phyloP scores from a whole-genome alignment of 2,329 filamentous ascomycete species.

The Ophiostoma triangulosporum region DNA sequence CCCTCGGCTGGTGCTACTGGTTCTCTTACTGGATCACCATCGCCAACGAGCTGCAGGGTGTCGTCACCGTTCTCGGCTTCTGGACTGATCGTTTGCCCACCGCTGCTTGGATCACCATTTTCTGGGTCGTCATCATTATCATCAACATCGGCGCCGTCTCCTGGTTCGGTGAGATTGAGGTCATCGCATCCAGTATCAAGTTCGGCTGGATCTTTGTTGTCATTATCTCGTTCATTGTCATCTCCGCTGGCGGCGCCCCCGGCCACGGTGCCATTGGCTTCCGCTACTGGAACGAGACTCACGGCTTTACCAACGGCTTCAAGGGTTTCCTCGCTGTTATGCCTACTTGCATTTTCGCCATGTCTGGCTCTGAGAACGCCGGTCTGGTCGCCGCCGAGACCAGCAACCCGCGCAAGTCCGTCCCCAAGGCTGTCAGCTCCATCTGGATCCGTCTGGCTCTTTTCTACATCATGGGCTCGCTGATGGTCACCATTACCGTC shows the following conservation, averaged over 20 bases:
- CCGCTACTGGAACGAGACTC: slow-evolving; percentile 9
- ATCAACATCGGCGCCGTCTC: slow-evolving; percentile 9
- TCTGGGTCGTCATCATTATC: slow-evolving; percentile 9
- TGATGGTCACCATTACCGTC: slow-evolving; percentile 37
- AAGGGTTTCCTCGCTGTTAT: slow-evolving; percentile 46
- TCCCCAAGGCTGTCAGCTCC: slow-evolving; percentile 75
- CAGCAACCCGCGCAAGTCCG: slow-evolving; percentile 52
- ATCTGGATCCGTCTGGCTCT: slow-evolving; percentile 26
- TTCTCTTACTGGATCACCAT: slow-evolving; percentile 31
- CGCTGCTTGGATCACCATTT: slow-evolving; percentile 5
- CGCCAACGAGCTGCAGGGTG: slow-evolving; percentile 6
- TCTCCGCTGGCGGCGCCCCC: slow-evolving; percentile 27
- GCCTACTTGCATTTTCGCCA: slow-evolving; percentile 25
- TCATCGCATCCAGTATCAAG: slow-evolving; percentile 24
- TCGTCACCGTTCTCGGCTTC: slow-evolving; percentile 4
- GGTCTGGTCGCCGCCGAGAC: slow-evolving; percentile 62
- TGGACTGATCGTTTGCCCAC: slow-evolving; percentile 7
- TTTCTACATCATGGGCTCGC: slow-evolving; percentile 39
- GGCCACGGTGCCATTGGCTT: slow-evolving; percentile 8
- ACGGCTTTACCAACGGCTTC: slow-evolving; percentile 27
- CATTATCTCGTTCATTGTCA: slow-evolving; percentile 36
- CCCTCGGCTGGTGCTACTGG: slow-evolving; percentile 38
- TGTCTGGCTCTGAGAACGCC: slow-evolving; percentile 58
- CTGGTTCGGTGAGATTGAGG: slow-evolving; percentile 13
- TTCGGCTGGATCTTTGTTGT: slow-evolving; percentile 35